These are phyloP conservation scores for Fusarium liriodendri DNA, from an alignment of 2,329 filamentous ascomycete genomes.

Conservation along the genomic window DNA sequence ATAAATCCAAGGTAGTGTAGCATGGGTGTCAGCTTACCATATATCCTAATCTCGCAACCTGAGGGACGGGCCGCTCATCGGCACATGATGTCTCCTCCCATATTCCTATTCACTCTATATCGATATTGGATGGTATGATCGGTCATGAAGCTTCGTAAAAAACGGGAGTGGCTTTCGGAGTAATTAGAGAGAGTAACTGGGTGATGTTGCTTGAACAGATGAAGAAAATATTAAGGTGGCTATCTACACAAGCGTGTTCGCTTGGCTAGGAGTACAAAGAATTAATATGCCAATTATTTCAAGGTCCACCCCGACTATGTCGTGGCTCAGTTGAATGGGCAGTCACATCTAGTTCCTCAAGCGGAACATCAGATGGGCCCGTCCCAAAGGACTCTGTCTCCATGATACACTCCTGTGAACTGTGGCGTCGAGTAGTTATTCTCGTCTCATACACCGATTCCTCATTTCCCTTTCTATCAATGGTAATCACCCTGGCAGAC, in stretches of 20 bases:
- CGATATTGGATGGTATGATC: not conserved
- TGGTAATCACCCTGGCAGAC: not conserved
- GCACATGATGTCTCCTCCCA: no score
- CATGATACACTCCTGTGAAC: not conserved
- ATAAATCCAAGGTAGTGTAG: no score
- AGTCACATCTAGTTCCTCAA: not conserved
- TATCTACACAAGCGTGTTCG: not conserved
- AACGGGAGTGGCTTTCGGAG: not conserved
- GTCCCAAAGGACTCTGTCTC: not conserved
- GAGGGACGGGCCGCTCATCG: no score
- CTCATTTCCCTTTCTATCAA: not conserved
- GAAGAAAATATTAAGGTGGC: not conserved
- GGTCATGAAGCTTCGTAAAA: not conserved
- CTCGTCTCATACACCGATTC: not conserved
- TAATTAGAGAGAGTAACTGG: not conserved
- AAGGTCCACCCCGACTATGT: not conserved
- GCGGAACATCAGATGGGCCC: not conserved
- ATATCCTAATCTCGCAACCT: no score
- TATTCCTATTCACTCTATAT: no score
- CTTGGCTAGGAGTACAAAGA: not conserved
- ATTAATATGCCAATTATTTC: not conserved
- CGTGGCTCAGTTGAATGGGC: not conserved
- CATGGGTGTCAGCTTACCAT: no score
- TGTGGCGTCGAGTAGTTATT: not conserved
- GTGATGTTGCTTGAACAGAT: not conserved